Evolutionary conservation across 495 filamentous ascomycete genomes (phyloP), one percentile per base, ranked within the genome.

Genomic region (Aspergillus baeticus): DNA sequence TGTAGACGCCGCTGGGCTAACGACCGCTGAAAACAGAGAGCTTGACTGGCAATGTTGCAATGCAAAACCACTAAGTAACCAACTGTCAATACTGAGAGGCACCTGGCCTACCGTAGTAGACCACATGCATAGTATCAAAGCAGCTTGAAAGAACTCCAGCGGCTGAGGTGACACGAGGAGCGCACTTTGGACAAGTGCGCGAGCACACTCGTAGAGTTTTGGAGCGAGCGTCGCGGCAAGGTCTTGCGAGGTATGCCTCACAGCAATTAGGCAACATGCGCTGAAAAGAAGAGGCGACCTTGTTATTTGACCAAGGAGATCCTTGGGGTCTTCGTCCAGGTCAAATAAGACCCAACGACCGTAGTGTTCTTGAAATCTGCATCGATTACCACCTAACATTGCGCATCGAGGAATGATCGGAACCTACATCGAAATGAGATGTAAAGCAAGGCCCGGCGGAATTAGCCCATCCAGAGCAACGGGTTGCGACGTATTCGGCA

Each of bases 51-150:
- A 62, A 51, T 79, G 76, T 46, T 79, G 76, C 6, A 79, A 54
- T 2, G 73, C 74, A 61, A 74, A 77, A 6, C 76, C 74, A 54
- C 69, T 77, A 2, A 79, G 57, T 15, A 79, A 65, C 76, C 75
- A 77, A 45, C 72, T 79, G 56, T 77, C 76, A 20, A 78, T 71
- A 34, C 76, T 73, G 48, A 79, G 61, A 0, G 74, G 75, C 13
- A 76, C 67, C 52, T 77, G 72, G 1, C 71, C 75, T 2, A 79
- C 74, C 2, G 76, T 79, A 6, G 75, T 79, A 10, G 75, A 77
- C 76, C 76, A 79, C 63, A 77, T 60, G 47, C 71, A 71, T 0
- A 77, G 60, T 26, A 79, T 68, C 5, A 79, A 57, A 5, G 64
- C 57, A 6, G 74, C 72, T 57, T 79, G 75, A 21, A 79, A 79